Evolutionary conservation across 1,139 yeast species (phyloP).

Genomic region (Pichia sp.): DNA sequence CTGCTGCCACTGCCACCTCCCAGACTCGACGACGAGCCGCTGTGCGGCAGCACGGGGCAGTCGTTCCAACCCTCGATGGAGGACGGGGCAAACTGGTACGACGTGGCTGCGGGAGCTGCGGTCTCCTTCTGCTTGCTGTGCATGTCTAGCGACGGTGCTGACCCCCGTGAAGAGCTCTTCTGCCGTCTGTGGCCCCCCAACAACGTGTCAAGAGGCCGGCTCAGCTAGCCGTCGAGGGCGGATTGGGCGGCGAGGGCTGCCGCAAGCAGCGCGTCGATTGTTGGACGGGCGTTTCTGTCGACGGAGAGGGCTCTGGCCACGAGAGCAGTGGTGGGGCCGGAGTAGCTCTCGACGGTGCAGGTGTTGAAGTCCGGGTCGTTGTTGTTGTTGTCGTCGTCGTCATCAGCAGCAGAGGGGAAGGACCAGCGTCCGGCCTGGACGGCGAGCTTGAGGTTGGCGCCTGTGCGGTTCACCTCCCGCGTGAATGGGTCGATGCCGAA

Average conservation of each 20-base stretch:
- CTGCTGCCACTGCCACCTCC: background rate
- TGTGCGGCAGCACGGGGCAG: conserved; percentile 18
- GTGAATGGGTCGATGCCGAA: conserved; percentile 87
- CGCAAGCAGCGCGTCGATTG: background rate
- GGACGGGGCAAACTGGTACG: conserved; percentile 18
- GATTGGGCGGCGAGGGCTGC: background rate
- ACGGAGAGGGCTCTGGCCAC: background rate
- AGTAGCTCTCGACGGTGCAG: background rate
- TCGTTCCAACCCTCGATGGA: conserved; percentile 26
- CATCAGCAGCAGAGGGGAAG: conserved; percentile 44
- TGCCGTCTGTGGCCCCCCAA: too few species aligned
- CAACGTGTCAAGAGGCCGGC: background rate
- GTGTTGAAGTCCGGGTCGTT: background rate
- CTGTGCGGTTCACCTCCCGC: conserved; percentile 71
- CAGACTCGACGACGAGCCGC: background rate
- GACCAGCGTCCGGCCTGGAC: conserved; percentile 66
- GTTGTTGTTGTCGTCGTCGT: background rate
- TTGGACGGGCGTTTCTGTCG: background rate
- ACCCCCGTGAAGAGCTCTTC: too few species aligned
- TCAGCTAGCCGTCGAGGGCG: background rate
- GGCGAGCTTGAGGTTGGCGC: conserved; percentile 78
- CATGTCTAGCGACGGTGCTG: background rate
- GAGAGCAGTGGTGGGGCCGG: background rate
- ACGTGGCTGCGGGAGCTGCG: background rate
- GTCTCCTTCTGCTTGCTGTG: background rate